Percentiles rank a stretch among this genome's conserved stretches.
Conservation (phyloP, 805 yeast species). For the Yarrowia porcina region DNA sequence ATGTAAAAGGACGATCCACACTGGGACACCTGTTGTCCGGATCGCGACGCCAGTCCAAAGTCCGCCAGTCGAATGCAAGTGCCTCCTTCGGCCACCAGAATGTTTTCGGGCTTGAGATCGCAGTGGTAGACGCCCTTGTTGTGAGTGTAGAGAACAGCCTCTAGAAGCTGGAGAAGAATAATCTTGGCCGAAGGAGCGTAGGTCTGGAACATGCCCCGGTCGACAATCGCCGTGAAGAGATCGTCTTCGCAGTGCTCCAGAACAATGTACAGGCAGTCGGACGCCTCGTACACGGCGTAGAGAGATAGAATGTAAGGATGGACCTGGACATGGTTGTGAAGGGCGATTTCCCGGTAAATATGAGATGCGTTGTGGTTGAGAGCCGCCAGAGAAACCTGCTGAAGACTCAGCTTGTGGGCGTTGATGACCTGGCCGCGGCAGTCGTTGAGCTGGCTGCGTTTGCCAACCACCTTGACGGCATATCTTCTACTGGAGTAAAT, state of each 20-base stretch:
- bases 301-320: constrained; percentile 69
- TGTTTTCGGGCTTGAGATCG: constrained; percentile 89
- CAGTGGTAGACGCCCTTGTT: constrained; percentile 77
- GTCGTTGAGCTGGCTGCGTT: constrained; percentile 31
- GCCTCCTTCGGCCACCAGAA: constrained; percentile 59
- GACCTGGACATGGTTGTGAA: constrained; percentile 68
- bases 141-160: constrained; percentile 78
- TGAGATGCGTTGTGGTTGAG: constrained; percentile 36
- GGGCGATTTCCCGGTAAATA: constrained; percentile 53
- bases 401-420: constrained; percentile 34
- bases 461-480: constrained; percentile 61
- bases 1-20: constrained; percentile 87
- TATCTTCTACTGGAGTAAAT: constrained; percentile 43
- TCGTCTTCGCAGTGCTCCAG: constrained; percentile 86
- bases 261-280: constrained; percentile 54
- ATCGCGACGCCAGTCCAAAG: constrained; percentile 78
- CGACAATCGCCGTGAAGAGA: constrained; percentile 64
- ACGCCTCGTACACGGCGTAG: constrained; percentile 64
- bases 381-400: constrained; percentile 37
- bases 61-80: constrained; percentile 62
- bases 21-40: constrained; percentile 42
- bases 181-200: constrained; percentile 48
- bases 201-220: constrained; percentile 48
- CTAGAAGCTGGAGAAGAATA: constrained; percentile 66
- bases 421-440: neutral